Evolutionary conservation across 495 filamentous ascomycete genomes (phyloP).

Genomic region (Penicillium atrosanguineum): DNA sequence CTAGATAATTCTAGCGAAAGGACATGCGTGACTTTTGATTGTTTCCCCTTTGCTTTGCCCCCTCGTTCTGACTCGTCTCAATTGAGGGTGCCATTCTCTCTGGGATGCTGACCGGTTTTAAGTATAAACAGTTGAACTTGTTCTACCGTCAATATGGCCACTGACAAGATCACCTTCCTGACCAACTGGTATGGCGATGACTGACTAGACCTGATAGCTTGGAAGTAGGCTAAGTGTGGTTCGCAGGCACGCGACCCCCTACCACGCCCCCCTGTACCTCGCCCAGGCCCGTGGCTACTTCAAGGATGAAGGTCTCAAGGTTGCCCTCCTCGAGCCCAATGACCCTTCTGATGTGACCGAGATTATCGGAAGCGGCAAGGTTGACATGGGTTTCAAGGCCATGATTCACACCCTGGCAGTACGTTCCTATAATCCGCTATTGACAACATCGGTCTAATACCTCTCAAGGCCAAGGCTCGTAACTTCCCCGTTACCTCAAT

Average conservation of each 20-base stretch:
- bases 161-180: constrained; percentile 73
- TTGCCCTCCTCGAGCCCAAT: constrained; percentile 68
- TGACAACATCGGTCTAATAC: background rate
- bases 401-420: constrained; percentile 73
- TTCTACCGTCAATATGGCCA: constrained; percentile 54
- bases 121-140: constrained; percentile 17
- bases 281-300: constrained; percentile 69
- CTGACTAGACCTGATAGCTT: background rate
- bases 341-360: constrained; percentile 71
- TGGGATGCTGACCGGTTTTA: constrained; percentile 21
- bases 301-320: constrained; percentile 66
- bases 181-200: constrained; percentile 59
- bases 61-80: constrained; percentile 11
- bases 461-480: constrained; percentile 62
- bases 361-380: constrained; percentile 67
- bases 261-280: constrained; percentile 70
- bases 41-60: constrained; percentile 35
- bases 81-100: constrained; percentile 13
- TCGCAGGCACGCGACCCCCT: constrained; percentile 66
- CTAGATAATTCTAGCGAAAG: constrained; percentile 84
- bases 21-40: constrained; percentile 65
- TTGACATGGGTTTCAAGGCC: constrained; percentile 72
- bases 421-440: constrained; percentile 13
- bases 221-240: constrained; percentile 25
- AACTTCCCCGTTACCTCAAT: constrained; percentile 67